Percentiles rank a stretch among this genome's conserved stretches.
phyloP scores from a whole-genome alignment of 352 stramenopile genomes.

The Pythium scleroteichum region DNA sequence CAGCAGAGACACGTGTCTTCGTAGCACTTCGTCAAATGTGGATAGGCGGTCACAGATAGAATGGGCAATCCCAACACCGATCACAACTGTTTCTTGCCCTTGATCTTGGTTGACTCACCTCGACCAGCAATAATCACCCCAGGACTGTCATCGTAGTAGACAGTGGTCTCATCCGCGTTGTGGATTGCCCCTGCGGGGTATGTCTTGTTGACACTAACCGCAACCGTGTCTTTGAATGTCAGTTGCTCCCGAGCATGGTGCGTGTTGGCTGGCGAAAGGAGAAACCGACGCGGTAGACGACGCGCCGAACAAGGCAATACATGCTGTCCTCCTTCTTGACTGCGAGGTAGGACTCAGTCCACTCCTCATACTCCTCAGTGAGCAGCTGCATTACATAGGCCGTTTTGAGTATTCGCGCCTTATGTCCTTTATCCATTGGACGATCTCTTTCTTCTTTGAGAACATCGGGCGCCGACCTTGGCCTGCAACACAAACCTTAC shows the following conservation, averaged over 20 bases:
- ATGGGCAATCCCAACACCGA: no score
- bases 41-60: no score
- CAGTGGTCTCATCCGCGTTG: slow-evolving; percentile 23
- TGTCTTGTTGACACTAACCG: neutral
- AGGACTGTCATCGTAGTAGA: slow-evolving; percentile 25
- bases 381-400: slow-evolving; percentile 24
- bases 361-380: slow-evolving; percentile 20
- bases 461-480: slow-evolving; percentile 12
- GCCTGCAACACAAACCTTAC: slow-evolving; percentile 6
- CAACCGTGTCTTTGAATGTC: slow-evolving; percentile 7
- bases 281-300: slow-evolving; percentile 20
- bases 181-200: slow-evolving; percentile 4
- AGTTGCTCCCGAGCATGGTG: slow-evolving; percentile 22
- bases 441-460: slow-evolving; percentile 18
- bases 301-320: slow-evolving; percentile 12
- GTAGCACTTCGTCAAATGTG: no score
- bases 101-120: slow-evolving; percentile 20
- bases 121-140: slow-evolving; percentile 22
- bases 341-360: slow-evolving; percentile 19
- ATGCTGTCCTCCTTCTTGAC: slow-evolving; percentile 17
- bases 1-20: no score
- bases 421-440: slow-evolving; percentile 32
- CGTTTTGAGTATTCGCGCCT: slow-evolving; percentile 26
- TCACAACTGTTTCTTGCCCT: slow-evolving; percentile 35
- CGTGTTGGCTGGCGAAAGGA: slow-evolving; percentile 23